These are phyloP conservation scores for Acacia confusa DNA, from an alignment of 306 rosid species.

Conservation along the genomic window DNA sequence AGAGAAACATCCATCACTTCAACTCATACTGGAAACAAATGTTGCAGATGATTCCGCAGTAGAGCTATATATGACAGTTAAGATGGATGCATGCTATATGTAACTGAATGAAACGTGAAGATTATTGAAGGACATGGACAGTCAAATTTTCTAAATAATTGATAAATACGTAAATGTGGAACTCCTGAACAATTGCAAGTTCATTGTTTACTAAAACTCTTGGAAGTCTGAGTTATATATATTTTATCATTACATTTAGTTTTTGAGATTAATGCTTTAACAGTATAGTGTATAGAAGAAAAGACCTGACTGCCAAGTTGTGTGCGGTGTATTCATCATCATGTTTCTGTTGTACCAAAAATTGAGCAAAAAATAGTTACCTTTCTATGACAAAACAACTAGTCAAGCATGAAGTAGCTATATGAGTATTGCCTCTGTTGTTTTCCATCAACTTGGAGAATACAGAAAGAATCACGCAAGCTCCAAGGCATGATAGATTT, in stretches of 20 bases:
- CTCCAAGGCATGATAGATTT: slow-evolving; percentile 67
- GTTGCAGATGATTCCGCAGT: neutral
- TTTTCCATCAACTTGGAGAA: slow-evolving; percentile 22
- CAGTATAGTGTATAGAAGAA: no score
- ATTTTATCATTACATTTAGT: no score
- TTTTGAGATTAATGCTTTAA: no score
- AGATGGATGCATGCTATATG: no score
- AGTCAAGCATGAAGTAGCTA: slow-evolving; percentile 35
- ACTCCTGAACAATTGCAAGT: no score
- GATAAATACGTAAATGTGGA: neutral
- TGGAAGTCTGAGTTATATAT: neutral
- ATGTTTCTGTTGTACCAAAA: neutral
- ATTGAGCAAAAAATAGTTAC: slow-evolving; percentile 34
- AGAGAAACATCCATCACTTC: neutral
- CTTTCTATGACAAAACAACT: slow-evolving; percentile 38
- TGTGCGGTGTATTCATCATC: neutral
- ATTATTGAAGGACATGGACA: neutral
- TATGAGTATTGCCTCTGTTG: slow-evolving; percentile 25
- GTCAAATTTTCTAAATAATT: neutral
- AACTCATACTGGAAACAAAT: neutral
- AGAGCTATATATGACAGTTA: neutral
- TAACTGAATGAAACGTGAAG: no score
- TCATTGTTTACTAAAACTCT: neutral
- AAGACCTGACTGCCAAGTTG: no score
- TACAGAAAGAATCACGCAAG: slow-evolving; percentile 44